Conservation (phyloP, 2,329 filamentous ascomycete genomes). For the Xylariaceae sp. region DNA sequence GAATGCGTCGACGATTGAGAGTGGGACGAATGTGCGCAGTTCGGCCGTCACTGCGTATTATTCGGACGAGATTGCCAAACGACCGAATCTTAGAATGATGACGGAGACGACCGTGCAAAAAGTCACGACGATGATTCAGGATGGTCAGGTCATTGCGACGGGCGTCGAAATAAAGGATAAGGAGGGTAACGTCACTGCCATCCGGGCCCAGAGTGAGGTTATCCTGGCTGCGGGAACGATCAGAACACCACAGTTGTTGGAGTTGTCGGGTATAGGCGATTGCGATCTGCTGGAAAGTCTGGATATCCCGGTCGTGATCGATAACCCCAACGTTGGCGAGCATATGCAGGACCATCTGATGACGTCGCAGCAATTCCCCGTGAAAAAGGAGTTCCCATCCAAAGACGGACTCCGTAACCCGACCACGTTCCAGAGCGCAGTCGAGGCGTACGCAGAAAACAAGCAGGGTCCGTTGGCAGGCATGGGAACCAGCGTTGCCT, state of each 20-base stretch:
- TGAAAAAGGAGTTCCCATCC: constrained; percentile 36
- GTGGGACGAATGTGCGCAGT: constrained; percentile 31
- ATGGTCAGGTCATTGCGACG: constrained; percentile 28
- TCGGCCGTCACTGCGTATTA: constrained; percentile 35
- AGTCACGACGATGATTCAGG: constrained; percentile 27
- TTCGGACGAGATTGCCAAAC: constrained; percentile 28
- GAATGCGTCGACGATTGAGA: constrained; percentile 31
- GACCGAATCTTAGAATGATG: constrained; percentile 34
- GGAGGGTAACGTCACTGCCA: constrained; percentile 19
- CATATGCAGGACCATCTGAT: constrained; percentile 43
- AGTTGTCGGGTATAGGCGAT: constrained; percentile 36
- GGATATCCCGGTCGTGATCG: constrained; percentile 29
- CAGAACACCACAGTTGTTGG: constrained; percentile 34
- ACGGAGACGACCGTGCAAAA: constrained; percentile 34
- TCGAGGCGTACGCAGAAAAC: constrained; percentile 25
- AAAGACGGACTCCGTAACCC: constrained; percentile 35
- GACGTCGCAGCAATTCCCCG: constrained; percentile 36
- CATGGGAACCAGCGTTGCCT: constrained; percentile 36
- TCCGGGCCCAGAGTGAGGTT: constrained; percentile 32
- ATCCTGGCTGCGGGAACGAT: constrained; percentile 40
- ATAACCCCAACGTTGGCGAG: constrained; percentile 42
- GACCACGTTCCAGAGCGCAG: constrained; percentile 28
- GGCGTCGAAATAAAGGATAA: constrained; percentile 32
- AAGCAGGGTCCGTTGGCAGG: constrained; percentile 35
- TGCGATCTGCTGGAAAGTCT: constrained; percentile 34